These are phyloP conservation scores for Neckera pumila DNA, from an alignment of 225 moss, liverwort and hornwort species.

Conservation along the genomic window DNA sequence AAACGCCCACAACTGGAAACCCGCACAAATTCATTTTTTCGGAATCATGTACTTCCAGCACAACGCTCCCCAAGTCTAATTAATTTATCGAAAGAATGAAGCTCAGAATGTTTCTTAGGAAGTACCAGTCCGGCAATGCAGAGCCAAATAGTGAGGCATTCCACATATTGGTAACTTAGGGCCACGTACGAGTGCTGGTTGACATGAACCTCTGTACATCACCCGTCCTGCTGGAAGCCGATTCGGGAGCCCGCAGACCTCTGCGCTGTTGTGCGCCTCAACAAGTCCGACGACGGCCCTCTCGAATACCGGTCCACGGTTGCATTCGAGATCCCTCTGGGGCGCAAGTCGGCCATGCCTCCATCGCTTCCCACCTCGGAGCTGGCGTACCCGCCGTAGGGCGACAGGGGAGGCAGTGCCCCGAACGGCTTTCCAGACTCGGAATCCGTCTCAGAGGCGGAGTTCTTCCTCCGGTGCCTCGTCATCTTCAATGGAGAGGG, in stretches of 20 bases:
- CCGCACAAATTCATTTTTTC: not conserved
- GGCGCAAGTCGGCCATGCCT: conserved; percentile 32
- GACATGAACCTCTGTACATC: not conserved
- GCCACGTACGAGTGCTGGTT: not conserved
- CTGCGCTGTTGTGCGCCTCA: conserved; percentile 21
- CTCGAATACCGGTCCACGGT: conserved; percentile 21
- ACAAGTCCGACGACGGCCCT: conserved; percentile 22
- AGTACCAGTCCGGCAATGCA: not conserved
- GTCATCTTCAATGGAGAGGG: conserved; percentile 42
- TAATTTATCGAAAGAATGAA: not conserved
- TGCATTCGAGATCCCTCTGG: conserved; percentile 7
- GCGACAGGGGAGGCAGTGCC: conserved; percentile 62
- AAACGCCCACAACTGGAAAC: not conserved
- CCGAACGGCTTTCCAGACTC: conserved; percentile 53
- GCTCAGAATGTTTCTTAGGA: not conserved
- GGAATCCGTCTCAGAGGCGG: conserved; percentile 68
- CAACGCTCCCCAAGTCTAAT: not conserved
- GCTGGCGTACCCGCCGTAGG: conserved; percentile 56
- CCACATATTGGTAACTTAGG: not conserved
- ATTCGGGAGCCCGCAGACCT: not conserved
- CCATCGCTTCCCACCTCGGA: conserved; percentile 86
- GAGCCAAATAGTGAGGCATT: not conserved
- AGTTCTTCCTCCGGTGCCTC: conserved; percentile 69
- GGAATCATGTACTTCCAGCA: not conserved
- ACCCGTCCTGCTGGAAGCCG: conserved; percentile 14